Evolutionary conservation across 2,329 filamentous ascomycete genomes (phyloP), one percentile per base, ranked within the genome.

Genomic region (Graphilbum fragrans): DNA sequence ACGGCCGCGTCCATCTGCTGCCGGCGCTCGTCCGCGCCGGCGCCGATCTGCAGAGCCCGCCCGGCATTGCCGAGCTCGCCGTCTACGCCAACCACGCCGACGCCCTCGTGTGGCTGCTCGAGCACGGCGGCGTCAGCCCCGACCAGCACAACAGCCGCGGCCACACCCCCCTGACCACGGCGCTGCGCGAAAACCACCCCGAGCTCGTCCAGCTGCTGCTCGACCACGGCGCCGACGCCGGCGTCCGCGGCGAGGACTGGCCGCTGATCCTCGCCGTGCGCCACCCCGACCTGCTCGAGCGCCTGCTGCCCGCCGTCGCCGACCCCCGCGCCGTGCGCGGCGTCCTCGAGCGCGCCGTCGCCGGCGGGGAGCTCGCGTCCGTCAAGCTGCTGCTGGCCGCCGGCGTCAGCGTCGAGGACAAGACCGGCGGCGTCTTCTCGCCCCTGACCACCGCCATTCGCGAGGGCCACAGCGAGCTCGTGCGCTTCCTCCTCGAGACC

Each of bases 401-500:
- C 0, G 80, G 80, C 14, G 72, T 82, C 17, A 77, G 69, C 33
- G 76, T 82, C 41, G 79, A 83, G 55, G 80, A 82, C 59, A 79
- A 78, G 59, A 83, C 80, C 52, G 79, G 77, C 18, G 80, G 80
- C 41, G 80, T 83, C 38, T 85, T 84, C 61, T 81, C 76, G 1
- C 50, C 49, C 3, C 47, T 52, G 18, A 51, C 49, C 4, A 47
- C 49, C 25, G 45, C 49, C 25, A 44, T 63, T 12, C 41, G 50
- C n/a, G 41, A 54, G 11, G 47, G 74, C 51, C 67, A 69, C 3
- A 52, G 62, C 18, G 72, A 78, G 3, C 63, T 80, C 48, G 54
- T 58, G 0, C 75, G 77, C 0, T 66, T 83, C 0, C 32, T 52
- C 35, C 45, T 53, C 3, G 40, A 49, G 38, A 46, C 50, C 44